These are phyloP conservation scores for Porphyra umbilicalis DNA, from an alignment of 31 red algal species.

Conservation along the genomic window DNA sequence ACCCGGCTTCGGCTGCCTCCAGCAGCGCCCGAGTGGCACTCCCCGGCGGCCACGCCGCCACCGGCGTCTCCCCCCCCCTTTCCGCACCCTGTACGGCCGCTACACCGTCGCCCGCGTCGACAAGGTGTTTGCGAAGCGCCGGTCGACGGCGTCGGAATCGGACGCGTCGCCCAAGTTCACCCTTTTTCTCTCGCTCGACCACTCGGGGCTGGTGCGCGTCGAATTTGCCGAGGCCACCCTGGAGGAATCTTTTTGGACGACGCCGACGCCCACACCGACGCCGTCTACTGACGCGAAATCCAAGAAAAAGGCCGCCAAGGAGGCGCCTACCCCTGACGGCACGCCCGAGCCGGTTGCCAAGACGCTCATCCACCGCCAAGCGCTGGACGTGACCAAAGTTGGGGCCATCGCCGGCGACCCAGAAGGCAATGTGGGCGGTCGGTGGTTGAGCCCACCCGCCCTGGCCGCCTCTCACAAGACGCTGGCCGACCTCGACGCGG, in stretches of 20 bases:
- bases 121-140: slow-evolving; percentile 54
- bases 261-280: not conserved
- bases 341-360: slow-evolving; percentile 11
- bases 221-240: slow-evolving; percentile 45
- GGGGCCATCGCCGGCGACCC: too few relatives aligned
- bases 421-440: not conserved
- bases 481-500: slow-evolving; percentile 26
- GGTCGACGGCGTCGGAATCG: slow-evolving; percentile 28
- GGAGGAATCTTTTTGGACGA: slow-evolving; percentile 25
- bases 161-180: slow-evolving; percentile 30
- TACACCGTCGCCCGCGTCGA: slow-evolving; percentile 36
- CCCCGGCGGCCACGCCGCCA: too few relatives aligned
- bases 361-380: slow-evolving; percentile 43
- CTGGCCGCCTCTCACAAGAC: not conserved
- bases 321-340: not conserved
- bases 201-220: slow-evolving; percentile 34
- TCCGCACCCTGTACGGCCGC: slow-evolving; percentile 40
- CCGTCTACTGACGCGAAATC: slow-evolving; percentile 8
- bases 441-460: not conserved
- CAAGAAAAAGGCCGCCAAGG: not conserved
- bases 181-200: slow-evolving; percentile 40
- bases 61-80: too few relatives aligned
- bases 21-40: too few relatives aligned
- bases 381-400: slow-evolving; percentile 40
- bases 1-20: too few relatives aligned